Conservation (phyloP, 768 basidiomycete genomes). For the Hygrophoropsis aurantiaca region DNA sequence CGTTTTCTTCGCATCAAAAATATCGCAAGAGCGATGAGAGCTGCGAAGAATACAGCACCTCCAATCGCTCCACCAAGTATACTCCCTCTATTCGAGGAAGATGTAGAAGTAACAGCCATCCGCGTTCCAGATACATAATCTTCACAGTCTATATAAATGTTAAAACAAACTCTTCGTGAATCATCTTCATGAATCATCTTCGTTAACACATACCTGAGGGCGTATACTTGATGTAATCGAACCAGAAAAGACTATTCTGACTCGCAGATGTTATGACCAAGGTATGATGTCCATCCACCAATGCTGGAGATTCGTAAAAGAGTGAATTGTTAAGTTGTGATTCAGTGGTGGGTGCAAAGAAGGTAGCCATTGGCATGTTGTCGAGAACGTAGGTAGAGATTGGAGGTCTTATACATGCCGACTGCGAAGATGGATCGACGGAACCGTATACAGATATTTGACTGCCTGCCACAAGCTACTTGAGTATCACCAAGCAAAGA, state of each 20-base stretch:
- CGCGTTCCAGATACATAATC: too few relatives aligned
- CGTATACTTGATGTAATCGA: constrained; percentile 8
- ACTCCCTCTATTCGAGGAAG: too few relatives aligned
- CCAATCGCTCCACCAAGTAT: not conserved
- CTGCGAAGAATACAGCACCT: not conserved
- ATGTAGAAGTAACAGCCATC: too few relatives aligned
- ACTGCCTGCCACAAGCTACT: not conserved
- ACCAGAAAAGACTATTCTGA: constrained; percentile 1
- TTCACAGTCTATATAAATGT: too few relatives aligned
- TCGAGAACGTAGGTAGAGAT: constrained; percentile 2
- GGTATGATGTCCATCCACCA: not conserved
- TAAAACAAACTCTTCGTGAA: too few relatives aligned
- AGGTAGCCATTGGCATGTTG: not conserved
- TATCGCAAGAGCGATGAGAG: not conserved
- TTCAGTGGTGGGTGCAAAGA: not conserved
- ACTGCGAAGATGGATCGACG: not conserved
- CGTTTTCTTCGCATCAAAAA: too few relatives aligned
- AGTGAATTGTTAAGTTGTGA: not conserved
- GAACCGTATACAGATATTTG: constrained; percentile 4
- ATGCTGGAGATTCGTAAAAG: not conserved
- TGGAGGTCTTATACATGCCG: not conserved
- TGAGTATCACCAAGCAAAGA: not conserved
- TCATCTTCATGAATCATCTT: too few relatives aligned
- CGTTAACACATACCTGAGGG: not conserved
- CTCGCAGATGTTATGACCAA: not conserved